Base-by-base conservation (phyloP, 352 stramenopile species). In the Globisporangium ultimum region DNA sequence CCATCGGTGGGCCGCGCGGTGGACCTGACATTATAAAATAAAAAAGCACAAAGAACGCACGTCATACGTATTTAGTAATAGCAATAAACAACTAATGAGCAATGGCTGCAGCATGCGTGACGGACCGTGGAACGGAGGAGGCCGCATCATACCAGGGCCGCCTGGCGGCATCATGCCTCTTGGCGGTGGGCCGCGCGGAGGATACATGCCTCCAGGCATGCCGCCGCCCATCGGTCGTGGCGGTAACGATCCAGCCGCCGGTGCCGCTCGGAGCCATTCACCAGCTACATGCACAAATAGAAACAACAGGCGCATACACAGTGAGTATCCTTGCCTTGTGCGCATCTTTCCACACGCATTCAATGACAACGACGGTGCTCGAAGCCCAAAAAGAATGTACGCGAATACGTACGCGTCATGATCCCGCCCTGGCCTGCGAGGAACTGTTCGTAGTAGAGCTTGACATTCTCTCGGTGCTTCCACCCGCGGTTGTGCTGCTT, bases 391-490 rank as follows among this genome's bases (percentile, higher is more conserved):
- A 7, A 51, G 1, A 3, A 22, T 5, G 12, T 11, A 2, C 12
- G 17, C 13, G 2, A 10, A 15, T 40, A 64, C 80, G 62, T 81
- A 93, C 83, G 83, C 47, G 73, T 88, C 83, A 93, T 93, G 41
- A 89, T 69, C 58, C 70, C 74, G 47, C 82, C 80, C 61, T 94
- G 80, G 36, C 80, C 80, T n/a, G 82, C 76, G 13, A 91, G 48
- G 57, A 91, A 91, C 69, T 91, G 82, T 57, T 97, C 87, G 69
- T 98, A 98, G 67, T 97, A 97, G 53, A 96, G 81, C 69, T 97
- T 97, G 41, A 97, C 90, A 61, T 97, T 97, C 66, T 98, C 90
- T 48, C 91, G 89, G 59, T 98, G 92, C 74, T 98, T 98, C 92
- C 92, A 98, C 21, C 89, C 90, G 58, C 88, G 88, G 61, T 96